Evolutionary conservation across 768 basidiomycete genomes (phyloP).

Genomic region (Termitomyces sp.): DNA sequence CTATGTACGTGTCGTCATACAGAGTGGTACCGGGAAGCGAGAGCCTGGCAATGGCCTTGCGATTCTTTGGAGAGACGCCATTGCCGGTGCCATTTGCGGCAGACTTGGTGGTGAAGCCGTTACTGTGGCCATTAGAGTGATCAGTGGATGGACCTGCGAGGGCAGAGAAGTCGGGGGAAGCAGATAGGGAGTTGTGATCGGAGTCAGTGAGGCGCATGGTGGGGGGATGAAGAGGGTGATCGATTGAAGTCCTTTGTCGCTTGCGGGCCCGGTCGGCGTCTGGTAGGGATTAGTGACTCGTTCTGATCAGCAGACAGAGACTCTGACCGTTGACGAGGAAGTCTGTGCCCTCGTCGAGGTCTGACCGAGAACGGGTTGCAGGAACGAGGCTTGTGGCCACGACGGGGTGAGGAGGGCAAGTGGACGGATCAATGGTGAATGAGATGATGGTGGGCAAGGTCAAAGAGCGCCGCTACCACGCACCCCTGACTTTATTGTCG

Average conservation of each 20-base stretch:
- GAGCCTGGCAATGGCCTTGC: constrained; percentile 52
- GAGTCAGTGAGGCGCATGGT: constrained; percentile 49
- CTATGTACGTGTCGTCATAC: constrained; percentile 72
- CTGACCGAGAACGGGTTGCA: constrained; percentile 54
- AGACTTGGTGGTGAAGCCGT: constrained; percentile 32
- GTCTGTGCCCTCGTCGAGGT: constrained; percentile 47
- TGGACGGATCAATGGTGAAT: constrained; percentile 63
- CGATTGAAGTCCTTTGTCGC: constrained; percentile 57
- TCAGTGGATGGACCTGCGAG: constrained; percentile 53
- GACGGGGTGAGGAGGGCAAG: constrained; percentile 42
- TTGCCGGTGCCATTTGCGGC: constrained; percentile 22
- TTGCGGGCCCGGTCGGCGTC: constrained; percentile 49
- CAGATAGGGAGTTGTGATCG: constrained; percentile 41
- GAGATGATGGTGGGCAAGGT: constrained; percentile 6
- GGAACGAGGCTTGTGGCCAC: constrained; percentile 48
- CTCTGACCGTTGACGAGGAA: constrained; percentile 26
- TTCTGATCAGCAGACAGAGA: constrained; percentile 12
- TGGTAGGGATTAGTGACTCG: constrained; percentile 11
- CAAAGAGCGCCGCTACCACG: background rate
- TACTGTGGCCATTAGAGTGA: constrained; percentile 36
- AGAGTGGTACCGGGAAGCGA: constrained; percentile 66
- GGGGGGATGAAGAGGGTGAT: constrained; percentile 24
- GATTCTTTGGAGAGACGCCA: constrained; percentile 41
- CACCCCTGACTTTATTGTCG: constrained; percentile 12
- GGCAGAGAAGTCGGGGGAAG: constrained; percentile 35